Conservation (phyloP, 768 basidiomycete species). For the Tylopilus plumbeoviolaceoides region DNA sequence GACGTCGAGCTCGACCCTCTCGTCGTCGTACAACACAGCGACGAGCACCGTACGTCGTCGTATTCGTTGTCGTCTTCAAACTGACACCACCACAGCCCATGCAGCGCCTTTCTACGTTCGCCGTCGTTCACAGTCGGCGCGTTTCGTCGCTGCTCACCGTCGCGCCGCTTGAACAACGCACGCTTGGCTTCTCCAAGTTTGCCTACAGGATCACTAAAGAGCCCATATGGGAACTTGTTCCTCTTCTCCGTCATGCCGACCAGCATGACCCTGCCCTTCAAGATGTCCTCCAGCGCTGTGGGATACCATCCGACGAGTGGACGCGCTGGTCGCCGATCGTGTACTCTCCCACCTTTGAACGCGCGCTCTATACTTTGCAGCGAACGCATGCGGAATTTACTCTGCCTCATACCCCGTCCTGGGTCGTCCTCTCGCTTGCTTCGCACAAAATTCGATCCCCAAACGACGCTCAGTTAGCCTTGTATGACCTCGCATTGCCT, state of each 20-base stretch:
- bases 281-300: slow-evolving; percentile 30
- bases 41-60: neutral
- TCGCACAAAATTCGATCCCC: slow-evolving; percentile 43
- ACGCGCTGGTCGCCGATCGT: slow-evolving; percentile 37
- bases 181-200: slow-evolving; percentile 29
- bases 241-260: slow-evolving; percentile 25
- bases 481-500: slow-evolving; percentile 41
- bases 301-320: slow-evolving; percentile 37
- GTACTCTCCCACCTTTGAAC: slow-evolving; percentile 31
- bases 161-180: slow-evolving; percentile 19
- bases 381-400: neutral
- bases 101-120: slow-evolving; percentile 16
- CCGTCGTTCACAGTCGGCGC: slow-evolving; percentile 1
- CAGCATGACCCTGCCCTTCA: slow-evolving; percentile 1
- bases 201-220: slow-evolving; percentile 35
- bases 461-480: slow-evolving; percentile 40
- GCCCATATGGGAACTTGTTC: slow-evolving; percentile 42
- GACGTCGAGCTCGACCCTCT: slow-evolving; percentile 3
- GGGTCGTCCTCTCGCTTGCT: slow-evolving; percentile 53
- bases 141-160: slow-evolving; percentile 22
- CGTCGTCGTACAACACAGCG: neutral
- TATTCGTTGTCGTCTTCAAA: neutral
- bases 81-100: slow-evolving; percentile 18
- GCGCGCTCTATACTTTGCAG: slow-evolving; percentile 25
- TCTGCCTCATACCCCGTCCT: slow-evolving; percentile 37